Percentiles rank a stretch among this genome's conserved stretches.
Conservation (phyloP, 2,329 filamentous ascomycete genomes). For the Elsinoe fawcettii region DNA sequence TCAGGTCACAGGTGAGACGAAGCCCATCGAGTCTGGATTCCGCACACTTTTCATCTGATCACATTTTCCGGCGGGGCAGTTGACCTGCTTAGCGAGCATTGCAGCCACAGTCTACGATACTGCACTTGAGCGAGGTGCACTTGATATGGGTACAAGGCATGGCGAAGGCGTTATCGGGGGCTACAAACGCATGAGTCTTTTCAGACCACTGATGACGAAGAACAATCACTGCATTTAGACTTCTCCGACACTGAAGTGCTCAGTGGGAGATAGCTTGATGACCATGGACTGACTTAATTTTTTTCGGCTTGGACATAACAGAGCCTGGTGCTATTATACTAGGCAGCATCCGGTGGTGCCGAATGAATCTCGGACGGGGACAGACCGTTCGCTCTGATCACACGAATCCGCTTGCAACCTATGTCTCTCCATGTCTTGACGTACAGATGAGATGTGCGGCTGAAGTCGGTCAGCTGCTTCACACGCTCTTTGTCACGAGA, state of each 20-base stretch:
- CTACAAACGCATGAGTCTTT: not conserved
- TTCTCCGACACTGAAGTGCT: conserved; percentile 18
- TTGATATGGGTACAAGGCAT: conserved; percentile 4
- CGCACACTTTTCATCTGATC: conserved; percentile 33
- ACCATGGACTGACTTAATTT: conserved; percentile 1
- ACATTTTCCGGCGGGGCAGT: not conserved
- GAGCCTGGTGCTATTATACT: not conserved
- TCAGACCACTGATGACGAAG: conserved; percentile 8
- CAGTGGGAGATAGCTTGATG: conserved; percentile 13
- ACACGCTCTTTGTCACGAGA: too few relatives aligned
- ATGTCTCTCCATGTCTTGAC: not conserved
- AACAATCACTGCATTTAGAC: conserved; percentile 12
- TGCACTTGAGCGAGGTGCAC: conserved; percentile 1
- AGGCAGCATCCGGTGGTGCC: not conserved
- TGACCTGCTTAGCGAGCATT: conserved; percentile 5
- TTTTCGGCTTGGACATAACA: not conserved
- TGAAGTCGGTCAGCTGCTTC: not conserved
- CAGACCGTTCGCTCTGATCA: not conserved
- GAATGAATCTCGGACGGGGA: not conserved
- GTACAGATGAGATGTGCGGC: not conserved
- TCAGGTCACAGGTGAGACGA: conserved; percentile 29
- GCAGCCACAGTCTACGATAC: conserved; percentile 4
- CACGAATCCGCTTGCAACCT: not conserved
- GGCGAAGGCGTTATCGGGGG: conserved; percentile 8
- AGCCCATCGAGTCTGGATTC: conserved; percentile 29